These are phyloP conservation scores for Agarophyton chilense DNA, from an alignment of 23 red algal species.

Conservation along the genomic window DNA sequence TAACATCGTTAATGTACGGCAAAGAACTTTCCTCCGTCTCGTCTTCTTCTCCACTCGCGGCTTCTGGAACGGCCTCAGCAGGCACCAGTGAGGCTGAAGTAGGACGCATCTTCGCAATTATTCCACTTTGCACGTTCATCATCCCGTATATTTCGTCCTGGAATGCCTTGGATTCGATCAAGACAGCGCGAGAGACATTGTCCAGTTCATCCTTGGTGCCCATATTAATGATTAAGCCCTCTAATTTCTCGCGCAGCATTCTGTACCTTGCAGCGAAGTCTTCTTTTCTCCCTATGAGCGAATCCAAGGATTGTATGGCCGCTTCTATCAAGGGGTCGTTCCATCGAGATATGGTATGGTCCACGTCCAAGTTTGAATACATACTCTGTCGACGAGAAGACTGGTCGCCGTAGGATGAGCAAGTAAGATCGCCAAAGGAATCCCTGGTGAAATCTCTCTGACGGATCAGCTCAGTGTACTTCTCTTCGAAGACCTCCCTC, in stretches of 20 bases:
- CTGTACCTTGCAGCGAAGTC: constrained; percentile 22
- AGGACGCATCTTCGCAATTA: constrained; percentile 51
- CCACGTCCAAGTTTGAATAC: constrained; percentile 19
- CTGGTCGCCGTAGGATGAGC: constrained; percentile 28
- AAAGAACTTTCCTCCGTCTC: constrained; percentile 23
- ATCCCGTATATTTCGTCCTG: constrained; percentile 55
- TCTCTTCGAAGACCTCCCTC: constrained; percentile 23
- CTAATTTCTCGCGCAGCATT: constrained; percentile 35
- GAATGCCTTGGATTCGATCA: constrained; percentile 61
- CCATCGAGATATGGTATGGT: constrained; percentile 46
- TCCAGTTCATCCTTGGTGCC: not conserved
- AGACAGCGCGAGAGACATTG: not conserved
- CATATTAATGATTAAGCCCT: constrained; percentile 29
- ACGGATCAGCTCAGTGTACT: constrained; percentile 22
- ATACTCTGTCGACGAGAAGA: constrained; percentile 47
- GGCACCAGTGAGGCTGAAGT: not conserved
- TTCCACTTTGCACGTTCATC: constrained; percentile 33
- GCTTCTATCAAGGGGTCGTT: constrained; percentile 62
- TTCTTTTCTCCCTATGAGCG: constrained; percentile 54
- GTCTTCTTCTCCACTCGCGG: not conserved
- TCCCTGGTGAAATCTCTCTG: constrained; percentile 26
- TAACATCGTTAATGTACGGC: constrained; percentile 24
- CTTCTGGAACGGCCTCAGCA: not conserved
- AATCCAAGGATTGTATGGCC: constrained; percentile 46
- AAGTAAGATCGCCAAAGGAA: constrained; percentile 56